These are phyloP conservation scores for Mucor velutinosus DNA, from an alignment of 371 early-diverging fungal genomes.

Conservation along the genomic window DNA sequence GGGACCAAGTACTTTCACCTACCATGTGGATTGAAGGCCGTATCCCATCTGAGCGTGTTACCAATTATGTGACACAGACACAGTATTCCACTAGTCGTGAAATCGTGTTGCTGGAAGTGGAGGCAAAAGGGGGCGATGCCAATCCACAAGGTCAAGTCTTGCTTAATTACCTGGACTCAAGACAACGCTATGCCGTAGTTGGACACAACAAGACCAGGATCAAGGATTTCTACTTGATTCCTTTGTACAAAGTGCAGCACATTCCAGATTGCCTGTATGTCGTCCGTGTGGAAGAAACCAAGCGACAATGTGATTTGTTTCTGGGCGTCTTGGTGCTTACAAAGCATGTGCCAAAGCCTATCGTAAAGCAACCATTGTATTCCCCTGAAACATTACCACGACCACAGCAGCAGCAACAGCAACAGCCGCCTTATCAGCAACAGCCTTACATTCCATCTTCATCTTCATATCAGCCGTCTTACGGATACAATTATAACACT, in stretches of 20 bases:
- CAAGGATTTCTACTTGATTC: conserved; percentile 79
- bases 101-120: conserved; percentile 63
- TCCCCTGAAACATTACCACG: not conserved
- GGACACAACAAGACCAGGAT: conserved; percentile 64
- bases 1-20: conserved; percentile 65
- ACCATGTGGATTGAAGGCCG: conserved; percentile 71
- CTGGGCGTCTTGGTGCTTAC: conserved; percentile 58
- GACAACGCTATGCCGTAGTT: conserved; percentile 70
- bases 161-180: conserved; percentile 61
- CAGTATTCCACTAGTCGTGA: conserved; percentile 58
- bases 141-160: conserved; percentile 44
- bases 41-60: conserved; percentile 56
- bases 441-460: not conserved
- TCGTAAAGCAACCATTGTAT: not conserved
- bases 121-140: conserved; percentile 14
- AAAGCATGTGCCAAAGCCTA: conserved; percentile 23
- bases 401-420: not conserved
- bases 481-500: not conserved
- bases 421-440: not conserved
- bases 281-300: conserved; percentile 43
- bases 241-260: conserved; percentile 51
- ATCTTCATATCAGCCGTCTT: not conserved
- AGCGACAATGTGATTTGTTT: conserved; percentile 42
- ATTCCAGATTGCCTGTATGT: conserved; percentile 60
- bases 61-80: conserved; percentile 60